Conservation (phyloP, 2,329 filamentous ascomycete species). For the Paraphaeosphaeria sporulosa region DNA sequence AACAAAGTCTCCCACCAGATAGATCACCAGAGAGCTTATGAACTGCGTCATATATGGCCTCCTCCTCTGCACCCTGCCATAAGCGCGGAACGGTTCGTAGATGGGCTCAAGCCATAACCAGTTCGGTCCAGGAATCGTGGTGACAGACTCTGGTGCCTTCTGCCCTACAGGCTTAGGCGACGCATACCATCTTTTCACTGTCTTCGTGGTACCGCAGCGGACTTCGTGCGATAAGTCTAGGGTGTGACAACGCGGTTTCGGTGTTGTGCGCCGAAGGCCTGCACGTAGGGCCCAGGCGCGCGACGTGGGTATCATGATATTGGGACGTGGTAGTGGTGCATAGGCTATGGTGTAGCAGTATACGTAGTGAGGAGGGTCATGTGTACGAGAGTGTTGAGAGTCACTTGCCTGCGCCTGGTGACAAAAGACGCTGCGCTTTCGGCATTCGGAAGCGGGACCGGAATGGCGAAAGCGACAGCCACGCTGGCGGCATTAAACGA, state of each 20-base stretch:
- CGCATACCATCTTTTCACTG: conserved; percentile 22
- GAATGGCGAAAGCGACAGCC: conserved; percentile 14
- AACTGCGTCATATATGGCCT: conserved; percentile 84
- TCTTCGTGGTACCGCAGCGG: conserved; percentile 9
- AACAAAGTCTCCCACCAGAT: conserved; percentile 77
- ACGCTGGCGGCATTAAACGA: neutral
- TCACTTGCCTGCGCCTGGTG: conserved; percentile 24
- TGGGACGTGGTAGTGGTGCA: conserved; percentile 22
- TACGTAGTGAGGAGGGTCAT: conserved; percentile 6
- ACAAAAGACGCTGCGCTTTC: conserved; percentile 28
- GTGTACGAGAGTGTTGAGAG: conserved; percentile 16
- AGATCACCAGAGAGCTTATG: conserved; percentile 77
- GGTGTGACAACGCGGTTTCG: conserved; percentile 6
- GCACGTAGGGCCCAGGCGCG: conserved; percentile 35
- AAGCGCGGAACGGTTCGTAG: conserved; percentile 60
- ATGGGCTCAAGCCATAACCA: conserved; percentile 58
- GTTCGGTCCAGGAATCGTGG: conserved; percentile 52
- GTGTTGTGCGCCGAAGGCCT: conserved; percentile 35
- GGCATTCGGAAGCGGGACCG: conserved; percentile 32
- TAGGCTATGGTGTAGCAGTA: conserved; percentile 7
- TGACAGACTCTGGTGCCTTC: conserved; percentile 25
- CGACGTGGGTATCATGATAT: conserved; percentile 38
- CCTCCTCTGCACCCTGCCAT: conserved; percentile 73
- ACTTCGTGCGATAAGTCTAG: neutral
- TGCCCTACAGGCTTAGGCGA: conserved; percentile 30